Base-by-base conservation (phyloP, 2,329 filamentous ascomycete genomes). In the Dothidotthia symphoricarpi region DNA sequence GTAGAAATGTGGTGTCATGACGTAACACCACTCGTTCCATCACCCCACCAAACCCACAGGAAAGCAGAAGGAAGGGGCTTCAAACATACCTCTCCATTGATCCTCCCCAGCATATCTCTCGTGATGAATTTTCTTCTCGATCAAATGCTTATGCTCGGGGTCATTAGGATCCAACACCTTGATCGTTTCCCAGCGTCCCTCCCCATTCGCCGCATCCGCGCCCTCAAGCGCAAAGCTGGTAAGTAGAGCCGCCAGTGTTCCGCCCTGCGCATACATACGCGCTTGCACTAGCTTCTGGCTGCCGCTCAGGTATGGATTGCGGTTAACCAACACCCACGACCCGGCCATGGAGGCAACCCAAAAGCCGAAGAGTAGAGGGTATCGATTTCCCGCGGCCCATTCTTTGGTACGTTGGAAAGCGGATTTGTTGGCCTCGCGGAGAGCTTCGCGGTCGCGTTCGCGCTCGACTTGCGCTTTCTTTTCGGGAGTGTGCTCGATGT, bases 221-320 rank as follows among this genome's bases (percentile, higher is more conserved):
- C 82, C 77, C 80, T 96, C 90, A 56, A 96, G 85, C 9, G 81
- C 85, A 31, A 91, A 88, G 22, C 82, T 86, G 39, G 87, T 81
- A 61, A 95, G 78, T 39, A 96, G 75, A 34, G 95, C 88, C 48
- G 84, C 86, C 31, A 96, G 74, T 4, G 90, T 95, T 55, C 95
- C 73, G 5, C 86, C 88, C 73, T 96, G 90, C 3, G 90, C 90
- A 69, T 95, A 95, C 50, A 96, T 85, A 78, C 90, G 84, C 16
- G 89, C 90, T 76, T 96, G 90, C 12, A 96, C 90, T 15, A 96
- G 73, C 76, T 95, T 95, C 75, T 96, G 90, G 44, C 78, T 72
- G 2, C 81, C 83, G 33, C 77, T 80, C 31, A 95, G 75, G 63
- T 83, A 86, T 50, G 79, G 82, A 65, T 88, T 88, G 47, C 88